phyloP scores from a whole-genome alignment of 2,329 filamentous ascomycete genomes.

The Botrytis porri region DNA sequence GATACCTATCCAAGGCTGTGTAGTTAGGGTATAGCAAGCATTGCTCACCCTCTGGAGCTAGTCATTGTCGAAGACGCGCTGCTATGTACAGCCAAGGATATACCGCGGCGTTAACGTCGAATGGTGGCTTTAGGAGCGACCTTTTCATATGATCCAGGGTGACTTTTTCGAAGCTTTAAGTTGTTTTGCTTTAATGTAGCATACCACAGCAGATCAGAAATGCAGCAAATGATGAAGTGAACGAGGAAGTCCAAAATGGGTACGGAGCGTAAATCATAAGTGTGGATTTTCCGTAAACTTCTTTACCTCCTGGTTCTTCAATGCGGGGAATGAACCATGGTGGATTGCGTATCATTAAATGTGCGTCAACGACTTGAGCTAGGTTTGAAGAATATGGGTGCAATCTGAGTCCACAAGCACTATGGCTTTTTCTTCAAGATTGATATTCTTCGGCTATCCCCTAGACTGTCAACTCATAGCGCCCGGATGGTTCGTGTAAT shows the following conservation, averaged over 20 bases:
- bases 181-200: background rate
- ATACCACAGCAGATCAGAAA: background rate
- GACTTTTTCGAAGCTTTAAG: background rate
- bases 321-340: background rate
- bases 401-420: background rate
- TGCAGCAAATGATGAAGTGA: background rate
- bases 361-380: background rate
- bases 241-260: background rate
- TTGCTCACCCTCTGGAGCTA: constrained; percentile 51
- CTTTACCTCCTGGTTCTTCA: background rate
- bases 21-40: constrained; percentile 51
- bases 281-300: background rate
- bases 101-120: constrained; percentile 57
- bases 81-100: constrained; percentile 54
- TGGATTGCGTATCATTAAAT: background rate
- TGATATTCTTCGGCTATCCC: background rate
- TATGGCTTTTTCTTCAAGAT: background rate
- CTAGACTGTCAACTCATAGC: no score
- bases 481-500: no score
- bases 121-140: constrained; percentile 52
- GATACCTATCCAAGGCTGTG: constrained; percentile 44
- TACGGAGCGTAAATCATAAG: background rate
- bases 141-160: constrained; percentile 36
- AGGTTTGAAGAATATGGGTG: background rate
- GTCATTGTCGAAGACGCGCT: constrained; percentile 51